Conservation (phyloP, 352 stramenopile genomes). For the Globisporangium carolinianum region DNA sequence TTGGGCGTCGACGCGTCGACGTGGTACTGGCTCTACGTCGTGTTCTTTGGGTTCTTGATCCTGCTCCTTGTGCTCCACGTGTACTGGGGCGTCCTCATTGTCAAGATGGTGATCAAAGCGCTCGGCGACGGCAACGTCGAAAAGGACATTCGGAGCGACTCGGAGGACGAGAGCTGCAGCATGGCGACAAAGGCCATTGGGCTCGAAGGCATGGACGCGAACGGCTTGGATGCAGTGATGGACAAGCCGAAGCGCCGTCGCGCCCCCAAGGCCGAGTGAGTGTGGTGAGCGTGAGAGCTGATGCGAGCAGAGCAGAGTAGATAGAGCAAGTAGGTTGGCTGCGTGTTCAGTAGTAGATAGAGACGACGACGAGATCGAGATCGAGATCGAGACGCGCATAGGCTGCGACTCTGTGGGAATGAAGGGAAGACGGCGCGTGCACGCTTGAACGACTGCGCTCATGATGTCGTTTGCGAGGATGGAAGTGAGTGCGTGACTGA, state of each 20-base stretch:
- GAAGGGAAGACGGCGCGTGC: no score
- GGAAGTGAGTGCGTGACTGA: not conserved
- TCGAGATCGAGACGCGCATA: not conserved
- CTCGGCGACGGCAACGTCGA: slow-evolving; percentile 62
- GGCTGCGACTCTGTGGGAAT: not conserved
- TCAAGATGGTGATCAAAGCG: slow-evolving; percentile 65
- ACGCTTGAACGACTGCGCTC: no score
- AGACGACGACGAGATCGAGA: not conserved
- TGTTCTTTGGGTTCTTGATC: slow-evolving; percentile 50
- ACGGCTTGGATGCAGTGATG: slow-evolving; percentile 9
- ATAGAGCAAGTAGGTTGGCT: no score
- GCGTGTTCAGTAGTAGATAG: no score
- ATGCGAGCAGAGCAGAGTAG: not conserved
- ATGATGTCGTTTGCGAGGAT: no score
- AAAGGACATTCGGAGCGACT: slow-evolving; percentile 80
- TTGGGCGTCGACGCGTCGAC: slow-evolving; percentile 23
- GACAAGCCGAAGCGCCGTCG: slow-evolving; percentile 47
- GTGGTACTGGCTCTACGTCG: slow-evolving; percentile 54
- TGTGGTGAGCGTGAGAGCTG: not conserved
- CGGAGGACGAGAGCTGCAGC: slow-evolving; percentile 37
- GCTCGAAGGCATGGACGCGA: no score
- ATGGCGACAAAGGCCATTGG: no score
- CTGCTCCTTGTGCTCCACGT: slow-evolving; percentile 62
- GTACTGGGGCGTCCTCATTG: slow-evolving; percentile 73
- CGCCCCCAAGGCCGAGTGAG: slow-evolving; percentile 60